Base-by-base conservation (phyloP, 2,329 filamentous ascomycete genomes). In the Cytospora piceae region DNA sequence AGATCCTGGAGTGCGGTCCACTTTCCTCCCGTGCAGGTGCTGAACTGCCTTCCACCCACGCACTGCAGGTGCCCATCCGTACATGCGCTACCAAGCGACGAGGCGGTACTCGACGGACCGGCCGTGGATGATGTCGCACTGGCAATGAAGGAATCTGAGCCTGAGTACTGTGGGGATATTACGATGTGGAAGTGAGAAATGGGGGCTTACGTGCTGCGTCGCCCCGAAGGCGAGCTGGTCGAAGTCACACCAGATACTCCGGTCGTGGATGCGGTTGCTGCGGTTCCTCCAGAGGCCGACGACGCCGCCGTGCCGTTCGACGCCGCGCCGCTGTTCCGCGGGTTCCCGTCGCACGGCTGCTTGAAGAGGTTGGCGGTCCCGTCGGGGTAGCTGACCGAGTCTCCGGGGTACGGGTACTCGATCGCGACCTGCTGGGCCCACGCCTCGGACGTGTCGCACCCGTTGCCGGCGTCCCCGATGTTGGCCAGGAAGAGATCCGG, bases 401-500 rank as follows among this genome's bases (percentile, higher is more conserved):
- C 67, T 52, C 90, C 90, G 0, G 89, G 85, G 60, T 88, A 76
- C 0, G 90, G 89, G 78, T 88, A 92, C 12, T 79, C 76, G 60
- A 90, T 81, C 67, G 73, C 42, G 12, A 73, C 49, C 53, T 74
- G 73, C 46, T 69, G 55, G 7, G 87, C 81, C 12, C 80, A 71
- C 1, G 75, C 74, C 22, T 87, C 83, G 0, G 70, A 71, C 8
- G 87, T 90, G 0, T 68, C 75, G 75, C 89, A 92, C 14, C 78
- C 78, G 56, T 81, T 82, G 12, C 67, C 70, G 6, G 72, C 53
- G 0, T 73, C 73, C 0, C 76, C 78, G 67, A 91, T 76, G 73
- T 93, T 92, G 67, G 88, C 89, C 17, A 90, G 83, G 72, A 91
- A 92, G 80, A 93, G 85, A 46, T 84, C 77, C 0, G 90, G 90